Evolutionary conservation across 1,284 basidiomycete species (phyloP), one percentile per base, ranked within the genome.

Genomic region (Heliocybe sulcata): DNA sequence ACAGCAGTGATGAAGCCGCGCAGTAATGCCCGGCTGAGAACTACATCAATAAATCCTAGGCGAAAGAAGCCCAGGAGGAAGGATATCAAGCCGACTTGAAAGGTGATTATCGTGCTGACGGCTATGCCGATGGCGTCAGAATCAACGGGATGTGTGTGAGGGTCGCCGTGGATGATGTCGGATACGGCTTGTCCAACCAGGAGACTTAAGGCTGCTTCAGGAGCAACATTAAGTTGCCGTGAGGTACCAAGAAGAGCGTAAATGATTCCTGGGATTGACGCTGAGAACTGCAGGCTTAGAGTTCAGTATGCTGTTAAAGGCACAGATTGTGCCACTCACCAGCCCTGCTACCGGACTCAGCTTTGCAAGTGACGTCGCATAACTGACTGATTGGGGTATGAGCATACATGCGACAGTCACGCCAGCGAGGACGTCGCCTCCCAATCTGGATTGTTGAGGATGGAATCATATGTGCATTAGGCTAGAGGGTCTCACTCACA

Each of bases 11-110:
- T 83, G 68, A 97, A 98, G 4, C 94, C 94, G 35, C 92, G 81
- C 35, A 98, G 77, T 6, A 92, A 72, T 3, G 94, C 92, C 56
- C 92, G 83, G 59, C 89, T 92, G n/a, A 98, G 79, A 2, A 98
- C 89, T 16, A 97, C 94, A 67, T 98, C 94, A 53, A 98, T 83
- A 70, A 98, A 98, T 1, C 94, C 94, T 0, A 98, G 77, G 19
- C 94, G 81, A 64, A 96, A 85, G 58, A 97, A 81, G 4, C 94
- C 94, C 31, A 98, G 78, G 10, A 90, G 67, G 61, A 92, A 92
- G 1, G 92, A 89, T 61, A 98, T 89, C 26, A 94, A 63, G n/a
- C 94, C 94, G 56, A 86, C 87, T 74, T 94, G 91, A 53, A 95
- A 79, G 0, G 91, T 90, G 54, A 93, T 87, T 11, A 91, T 80